phyloP scores from a whole-genome alignment of 495 filamentous ascomycete species.

The Penicillium malachiteum region DNA sequence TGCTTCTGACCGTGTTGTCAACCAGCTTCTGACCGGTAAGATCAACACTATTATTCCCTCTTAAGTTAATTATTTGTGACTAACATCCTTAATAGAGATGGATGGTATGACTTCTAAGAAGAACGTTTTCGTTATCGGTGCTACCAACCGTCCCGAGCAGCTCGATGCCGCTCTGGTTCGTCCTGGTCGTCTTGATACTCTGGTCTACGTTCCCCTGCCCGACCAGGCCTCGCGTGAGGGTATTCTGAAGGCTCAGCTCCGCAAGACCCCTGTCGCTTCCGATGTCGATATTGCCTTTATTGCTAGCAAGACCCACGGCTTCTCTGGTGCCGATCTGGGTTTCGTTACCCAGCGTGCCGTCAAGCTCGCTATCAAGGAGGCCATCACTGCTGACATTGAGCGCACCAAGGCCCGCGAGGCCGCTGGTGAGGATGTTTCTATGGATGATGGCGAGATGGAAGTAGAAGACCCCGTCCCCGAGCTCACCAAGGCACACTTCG shows the following conservation, averaged over 20 bases:
- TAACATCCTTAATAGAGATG: constrained; percentile 76
- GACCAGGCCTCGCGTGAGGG: constrained; percentile 81
- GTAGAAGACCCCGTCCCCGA: constrained; percentile 93
- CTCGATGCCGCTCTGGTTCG: constrained; percentile 96
- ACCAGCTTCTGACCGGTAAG: constrained; percentile 96
- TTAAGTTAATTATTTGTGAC: neutral
- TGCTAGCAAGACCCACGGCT: constrained; percentile 95
- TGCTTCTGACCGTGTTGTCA: constrained; percentile 98
- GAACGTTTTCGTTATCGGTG: constrained; percentile 99
- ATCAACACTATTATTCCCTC: neutral
- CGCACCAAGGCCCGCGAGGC: constrained; percentile 84
- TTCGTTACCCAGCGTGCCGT: constrained; percentile 98
- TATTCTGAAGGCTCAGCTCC: constrained; percentile 94
- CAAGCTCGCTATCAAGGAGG: constrained; percentile 98
- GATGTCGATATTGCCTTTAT: constrained; percentile 92
- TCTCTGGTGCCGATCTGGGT: constrained; percentile 98
- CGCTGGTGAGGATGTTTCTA: constrained; percentile 73
- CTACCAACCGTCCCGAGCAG: constrained; percentile 97
- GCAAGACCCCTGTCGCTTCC: constrained; percentile 89
- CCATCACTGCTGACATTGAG: constrained; percentile 88
- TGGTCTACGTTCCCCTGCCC: constrained; percentile 96
- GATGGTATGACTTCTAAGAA: constrained; percentile 99
- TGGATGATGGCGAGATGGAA: constrained; percentile 76
- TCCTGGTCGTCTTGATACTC: constrained; percentile 95
- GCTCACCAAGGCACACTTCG: constrained; percentile 94